Conservation (phyloP, 805 yeast species). For the Nakazawaea ishiwadae region DNA sequence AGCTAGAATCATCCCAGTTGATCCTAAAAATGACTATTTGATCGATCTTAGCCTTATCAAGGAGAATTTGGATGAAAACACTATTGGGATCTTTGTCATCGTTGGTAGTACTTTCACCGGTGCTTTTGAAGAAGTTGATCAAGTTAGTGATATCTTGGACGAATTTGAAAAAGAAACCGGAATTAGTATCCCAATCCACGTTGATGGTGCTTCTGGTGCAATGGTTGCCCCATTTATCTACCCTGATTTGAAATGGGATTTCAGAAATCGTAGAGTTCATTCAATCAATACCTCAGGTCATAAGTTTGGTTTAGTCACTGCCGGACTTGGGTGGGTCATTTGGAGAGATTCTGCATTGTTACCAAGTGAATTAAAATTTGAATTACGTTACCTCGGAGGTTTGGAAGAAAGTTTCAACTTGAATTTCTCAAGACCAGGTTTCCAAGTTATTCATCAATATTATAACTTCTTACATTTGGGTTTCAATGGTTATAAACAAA, state of each 20-base stretch:
- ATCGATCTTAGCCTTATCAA: conserved; percentile 58
- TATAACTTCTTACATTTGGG: conserved; percentile 74
- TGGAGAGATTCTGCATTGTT: conserved; percentile 65
- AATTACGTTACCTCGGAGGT: conserved; percentile 82
- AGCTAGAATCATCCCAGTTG: conserved; percentile 67
- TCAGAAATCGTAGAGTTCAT: conserved; percentile 67
- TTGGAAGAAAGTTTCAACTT: conserved; percentile 81
- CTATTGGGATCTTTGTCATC: conserved; percentile 86
- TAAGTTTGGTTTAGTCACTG: conserved; percentile 86
- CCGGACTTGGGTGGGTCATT: conserved; percentile 90
- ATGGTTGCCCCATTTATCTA: conserved; percentile 80
- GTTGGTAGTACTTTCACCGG: conserved; percentile 93
- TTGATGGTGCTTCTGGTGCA: conserved; percentile 93
- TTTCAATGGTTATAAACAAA: conserved; percentile 58
- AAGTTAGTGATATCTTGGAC: conserved; percentile 60
- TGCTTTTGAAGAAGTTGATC: conserved; percentile 74
- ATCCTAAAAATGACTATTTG: conserved; percentile 53
- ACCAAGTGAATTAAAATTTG: conserved; percentile 71
- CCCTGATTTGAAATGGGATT: conserved; percentile 83
- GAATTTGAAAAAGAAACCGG: conserved; percentile 66
- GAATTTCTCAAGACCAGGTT: conserved; percentile 91
- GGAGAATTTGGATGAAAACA: conserved; percentile 78
- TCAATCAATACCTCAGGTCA: conserved; percentile 91
- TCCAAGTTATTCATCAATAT: conserved; percentile 86
- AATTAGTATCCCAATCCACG: conserved; percentile 72